Evolutionary conservation across 352 stramenopile genomes (phyloP), one percentile per base, ranked within the genome.

Genomic region (Bremia lactucae): DNA sequence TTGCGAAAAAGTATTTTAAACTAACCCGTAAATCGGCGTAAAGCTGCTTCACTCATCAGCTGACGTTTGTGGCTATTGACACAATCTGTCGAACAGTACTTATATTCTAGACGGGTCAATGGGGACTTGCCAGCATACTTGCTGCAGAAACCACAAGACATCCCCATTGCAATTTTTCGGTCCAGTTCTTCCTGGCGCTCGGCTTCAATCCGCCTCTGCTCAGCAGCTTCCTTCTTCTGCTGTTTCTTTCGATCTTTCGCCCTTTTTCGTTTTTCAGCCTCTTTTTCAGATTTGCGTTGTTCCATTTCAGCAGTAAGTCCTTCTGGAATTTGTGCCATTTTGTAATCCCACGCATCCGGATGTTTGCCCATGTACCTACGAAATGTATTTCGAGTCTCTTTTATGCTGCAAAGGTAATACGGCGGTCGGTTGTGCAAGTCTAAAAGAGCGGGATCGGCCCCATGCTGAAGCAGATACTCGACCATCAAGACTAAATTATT

Each of bases 1-100:
- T n/a, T n/a, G n/a, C n/a, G n/a, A n/a, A n/a, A n/a, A n/a, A n/a
- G n/a, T n/a, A n/a, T n/a, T n/a, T n/a, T n/a, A n/a, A 24, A 10
- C 65, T 41, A 85, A 36, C 51, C 62, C 14, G 70, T 68, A 23
- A 86, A 60, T 31, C 91, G 71, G 52, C 84, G 81, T 44, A 94
- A 55, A 33, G 92, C 92, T 20, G 92, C 92, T 35, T 93, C 78
- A 22, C 87, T 95, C 77, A 95, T 96, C 15, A 97, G 63, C 52
- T 97, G 80, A 13, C 92, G 75, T 39, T 95, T 87, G 62, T 97
- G 92, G 34, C 69, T 75, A 40, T 86, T 86, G 22, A 97, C 89
- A 56, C 92, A 97, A 14, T 96, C 80, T 2, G 80, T 94, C 31
- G 78, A 96, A 55, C 92, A 97, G 56, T 97, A 97, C 31, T 84